Percentiles rank a stretch among this genome's conserved stretches.
These are phyloP conservation scores for Fusarium staphyleae DNA, from an alignment of 2,329 filamentous ascomycete species.

Conservation along the genomic window DNA sequence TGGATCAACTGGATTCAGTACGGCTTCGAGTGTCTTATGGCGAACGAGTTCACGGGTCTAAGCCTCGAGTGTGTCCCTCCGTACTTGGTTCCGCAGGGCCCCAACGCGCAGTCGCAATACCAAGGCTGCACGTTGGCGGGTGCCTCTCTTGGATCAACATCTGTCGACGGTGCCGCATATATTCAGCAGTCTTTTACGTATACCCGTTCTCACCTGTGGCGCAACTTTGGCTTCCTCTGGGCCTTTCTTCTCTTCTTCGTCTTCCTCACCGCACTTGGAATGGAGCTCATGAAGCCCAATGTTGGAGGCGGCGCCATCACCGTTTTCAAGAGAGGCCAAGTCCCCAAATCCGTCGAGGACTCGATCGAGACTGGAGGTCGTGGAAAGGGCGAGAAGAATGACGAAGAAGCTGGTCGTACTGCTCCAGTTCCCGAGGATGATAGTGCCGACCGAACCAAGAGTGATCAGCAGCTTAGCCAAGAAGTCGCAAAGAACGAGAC, in stretches of 20 bases:
- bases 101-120: constrained; percentile 44
- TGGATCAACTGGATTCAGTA: constrained; percentile 75
- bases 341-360: constrained; percentile 63
- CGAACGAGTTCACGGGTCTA: constrained; percentile 67
- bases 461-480: constrained; percentile 38
- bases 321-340: constrained; percentile 69
- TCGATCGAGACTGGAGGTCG: constrained; percentile 61
- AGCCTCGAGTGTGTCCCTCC: constrained; percentile 64
- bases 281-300: constrained; percentile 70
- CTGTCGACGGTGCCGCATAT: constrained; percentile 64
- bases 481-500: constrained; percentile 68
- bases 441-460: constrained; percentile 35
- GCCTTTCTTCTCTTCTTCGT: constrained; percentile 80
- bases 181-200: constrained; percentile 63
- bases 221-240: constrained; percentile 80
- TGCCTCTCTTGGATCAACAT: constrained; percentile 54
- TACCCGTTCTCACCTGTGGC: constrained; percentile 67
- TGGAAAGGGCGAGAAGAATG: constrained; percentile 50
- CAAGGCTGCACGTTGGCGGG: constrained; percentile 62
- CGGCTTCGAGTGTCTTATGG: constrained; percentile 70
- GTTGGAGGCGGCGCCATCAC: constrained; percentile 66
- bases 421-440: constrained; percentile 39
- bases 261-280: constrained; percentile 71
- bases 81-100: constrained; percentile 62
- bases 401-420: constrained; percentile 55